Evolutionary conservation across 345 rosid genomes (phyloP).

Genomic region (Heritiera littoralis): DNA sequence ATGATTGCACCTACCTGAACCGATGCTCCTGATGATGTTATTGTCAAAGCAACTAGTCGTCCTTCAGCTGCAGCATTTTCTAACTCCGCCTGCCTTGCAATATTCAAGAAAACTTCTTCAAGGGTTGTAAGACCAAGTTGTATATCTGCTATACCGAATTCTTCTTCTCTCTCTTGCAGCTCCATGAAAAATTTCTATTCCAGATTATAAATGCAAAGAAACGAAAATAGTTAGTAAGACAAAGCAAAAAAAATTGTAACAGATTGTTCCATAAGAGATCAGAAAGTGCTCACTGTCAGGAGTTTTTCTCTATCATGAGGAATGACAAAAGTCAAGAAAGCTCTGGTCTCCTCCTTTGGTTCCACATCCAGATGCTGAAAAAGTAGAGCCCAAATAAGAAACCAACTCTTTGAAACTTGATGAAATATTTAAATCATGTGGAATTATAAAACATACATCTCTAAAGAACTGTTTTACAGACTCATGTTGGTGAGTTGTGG

Average conservation of each 20-base stretch:
- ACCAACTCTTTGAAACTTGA: neutral
- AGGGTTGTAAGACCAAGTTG: constrained; percentile 93
- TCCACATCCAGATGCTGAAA: constrained; percentile 64
- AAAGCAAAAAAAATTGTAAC: neutral
- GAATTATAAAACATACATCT: constrained; percentile 46
- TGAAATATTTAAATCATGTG: neutral
- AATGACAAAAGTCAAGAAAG: constrained; percentile 79
- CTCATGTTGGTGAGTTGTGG: constrained; percentile 38
- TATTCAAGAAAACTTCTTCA: constrained; percentile 93
- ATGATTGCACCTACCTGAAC: constrained; percentile 47
- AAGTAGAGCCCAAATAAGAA: constrained; percentile 23
- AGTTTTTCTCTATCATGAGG: constrained; percentile 75
- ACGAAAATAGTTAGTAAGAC: neutral
- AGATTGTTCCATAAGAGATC: constrained; percentile 8
- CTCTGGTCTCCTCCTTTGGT: constrained; percentile 68
- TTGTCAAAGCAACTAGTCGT: constrained; percentile 57
- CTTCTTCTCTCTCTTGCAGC: constrained; percentile 65
- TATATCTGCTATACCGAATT: constrained; percentile 74
- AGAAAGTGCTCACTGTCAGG: constrained; percentile 50
- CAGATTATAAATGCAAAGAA: constrained; percentile 16
- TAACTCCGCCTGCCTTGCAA: constrained; percentile 90
- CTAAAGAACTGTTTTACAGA: constrained; percentile 73
- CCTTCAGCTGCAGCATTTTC: constrained; percentile 87
- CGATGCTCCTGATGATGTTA: constrained; percentile 58
- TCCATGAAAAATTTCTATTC: constrained; percentile 62